Conservation (phyloP, 139 green algal species). For the Dunaliella primolecta region DNA sequence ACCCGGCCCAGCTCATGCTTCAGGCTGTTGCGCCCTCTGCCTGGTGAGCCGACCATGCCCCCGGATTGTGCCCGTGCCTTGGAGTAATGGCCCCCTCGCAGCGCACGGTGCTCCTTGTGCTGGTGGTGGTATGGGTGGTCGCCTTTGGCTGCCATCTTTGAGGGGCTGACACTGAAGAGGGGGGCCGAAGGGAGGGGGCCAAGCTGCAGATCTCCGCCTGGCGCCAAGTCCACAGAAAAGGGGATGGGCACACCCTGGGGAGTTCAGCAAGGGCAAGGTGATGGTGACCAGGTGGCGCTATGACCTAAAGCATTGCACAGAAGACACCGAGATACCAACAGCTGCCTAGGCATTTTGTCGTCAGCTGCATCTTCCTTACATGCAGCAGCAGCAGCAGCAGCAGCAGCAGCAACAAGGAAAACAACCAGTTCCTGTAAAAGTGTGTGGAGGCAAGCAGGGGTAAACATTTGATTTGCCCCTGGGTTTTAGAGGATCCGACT, state of each 20-base stretch:
- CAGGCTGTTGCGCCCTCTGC: conserved; percentile 22
- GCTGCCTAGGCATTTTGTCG: too few species aligned
- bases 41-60: background rate
- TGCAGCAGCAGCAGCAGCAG: too few species aligned
- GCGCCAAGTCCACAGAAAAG: conserved; percentile 30
- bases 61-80: background rate
- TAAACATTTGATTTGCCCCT: too few species aligned
- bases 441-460: too few species aligned
- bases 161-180: background rate
- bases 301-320: too few species aligned
- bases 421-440: too few species aligned
- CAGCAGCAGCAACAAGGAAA: too few species aligned
- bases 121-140: background rate
- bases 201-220: background rate
- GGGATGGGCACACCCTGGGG: conserved; percentile 42
- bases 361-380: too few species aligned
- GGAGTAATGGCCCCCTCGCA: background rate
- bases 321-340: too few species aligned
- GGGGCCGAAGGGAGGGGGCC: background rate
- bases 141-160: background rate
- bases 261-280: too few species aligned
- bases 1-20: conserved; percentile 19
- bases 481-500: too few species aligned
- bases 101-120: background rate
- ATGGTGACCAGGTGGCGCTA: too few species aligned